Base-by-base conservation (phyloP, 495 filamentous ascomycete genomes). In the Xylaria telfairii region DNA sequence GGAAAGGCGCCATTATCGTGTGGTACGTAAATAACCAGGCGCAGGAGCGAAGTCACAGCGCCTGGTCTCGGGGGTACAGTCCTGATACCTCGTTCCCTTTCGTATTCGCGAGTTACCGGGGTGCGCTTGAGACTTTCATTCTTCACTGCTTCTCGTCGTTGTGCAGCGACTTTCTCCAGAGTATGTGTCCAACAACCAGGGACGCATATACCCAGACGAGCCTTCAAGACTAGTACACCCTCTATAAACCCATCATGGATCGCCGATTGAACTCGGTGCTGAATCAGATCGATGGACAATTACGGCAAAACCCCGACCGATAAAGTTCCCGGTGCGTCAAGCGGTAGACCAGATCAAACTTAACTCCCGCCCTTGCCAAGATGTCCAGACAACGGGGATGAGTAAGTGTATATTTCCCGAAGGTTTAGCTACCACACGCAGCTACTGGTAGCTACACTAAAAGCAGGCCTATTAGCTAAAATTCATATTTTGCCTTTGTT, bases 1-100 rank as follows among this genome's bases (percentile, higher is more conserved):
- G 47, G 8, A 57, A 49, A 64, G 68, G 68, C 44, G 61, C 47
- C 68, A 70, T 65, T 49, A 15, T 41, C 17, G 39, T 65, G 49
- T 65, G 28, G 19, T n/a, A 37, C 49, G 32, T 15, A 24, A 56
- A 8, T 32, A 28, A 44, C 46, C 57, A 53, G 56, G 30, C 21
- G 44, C 12, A 49, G 24, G 21, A 24, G 17, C 47, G 54, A 61
- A 44, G 56, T 49, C 37, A 44, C 42, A 24, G 44, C 46, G 30
- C 30, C 67, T 26, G 37, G 3, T 10, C 32, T 44, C 19, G 51
- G 24, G 37, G 26, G 37, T 12, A 24, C 9, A 41, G 46, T 30
- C 32, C 42, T 57, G 54, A 42, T 41, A 44, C 26, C 37, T 53
- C 67, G 41, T 63, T 69, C 34, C 57, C 54, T 69, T 30, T 63